phyloP scores from a whole-genome alignment of 352 stramenopile genomes.

The Phytophthora pini region DNA sequence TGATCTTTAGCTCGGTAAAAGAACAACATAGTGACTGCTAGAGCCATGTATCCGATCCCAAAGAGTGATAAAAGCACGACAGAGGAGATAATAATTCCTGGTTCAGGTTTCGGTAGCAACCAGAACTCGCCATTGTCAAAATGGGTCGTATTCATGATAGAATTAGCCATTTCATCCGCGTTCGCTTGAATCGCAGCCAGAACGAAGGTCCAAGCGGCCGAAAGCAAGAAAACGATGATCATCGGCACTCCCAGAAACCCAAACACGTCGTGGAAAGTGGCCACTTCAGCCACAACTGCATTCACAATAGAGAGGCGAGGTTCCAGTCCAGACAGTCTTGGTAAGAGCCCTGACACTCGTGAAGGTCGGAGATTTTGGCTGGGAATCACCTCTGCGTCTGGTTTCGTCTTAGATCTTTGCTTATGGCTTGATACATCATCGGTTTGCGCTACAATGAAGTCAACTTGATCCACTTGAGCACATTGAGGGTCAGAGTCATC shows the following conservation, averaged over 20 bases:
- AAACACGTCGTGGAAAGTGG: conserved; percentile 43
- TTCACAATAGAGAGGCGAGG: conserved; percentile 12
- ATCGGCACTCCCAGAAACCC: conserved; percentile 44
- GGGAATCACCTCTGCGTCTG: background rate
- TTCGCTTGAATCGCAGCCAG: conserved; percentile 44
- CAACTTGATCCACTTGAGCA: background rate
- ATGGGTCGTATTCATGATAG: conserved; percentile 40
- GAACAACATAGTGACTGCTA: conserved; percentile 44
- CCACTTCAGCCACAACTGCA: conserved; percentile 14
- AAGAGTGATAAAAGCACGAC: conserved; percentile 37
- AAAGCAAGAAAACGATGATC: conserved; percentile 44
- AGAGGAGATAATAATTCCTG: conserved; percentile 24
- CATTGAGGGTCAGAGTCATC: too few relatives aligned
- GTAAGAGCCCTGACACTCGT: background rate
- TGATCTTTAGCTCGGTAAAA: conserved; percentile 17
- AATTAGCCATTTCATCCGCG: conserved; percentile 40
- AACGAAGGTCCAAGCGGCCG: conserved; percentile 37
- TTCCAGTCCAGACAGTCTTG: conserved; percentile 1
- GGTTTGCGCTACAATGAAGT: conserved; percentile 4
- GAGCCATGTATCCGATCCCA: conserved; percentile 33
- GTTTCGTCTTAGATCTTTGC: background rate
- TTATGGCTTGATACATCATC: conserved; percentile 6
- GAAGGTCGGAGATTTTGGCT: background rate
- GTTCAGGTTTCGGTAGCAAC: conserved; percentile 37
- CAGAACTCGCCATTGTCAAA: conserved; percentile 59